Base-by-base conservation (phyloP, 2,329 filamentous ascomycete genomes). In the Tricladium varicosporioides region DNA sequence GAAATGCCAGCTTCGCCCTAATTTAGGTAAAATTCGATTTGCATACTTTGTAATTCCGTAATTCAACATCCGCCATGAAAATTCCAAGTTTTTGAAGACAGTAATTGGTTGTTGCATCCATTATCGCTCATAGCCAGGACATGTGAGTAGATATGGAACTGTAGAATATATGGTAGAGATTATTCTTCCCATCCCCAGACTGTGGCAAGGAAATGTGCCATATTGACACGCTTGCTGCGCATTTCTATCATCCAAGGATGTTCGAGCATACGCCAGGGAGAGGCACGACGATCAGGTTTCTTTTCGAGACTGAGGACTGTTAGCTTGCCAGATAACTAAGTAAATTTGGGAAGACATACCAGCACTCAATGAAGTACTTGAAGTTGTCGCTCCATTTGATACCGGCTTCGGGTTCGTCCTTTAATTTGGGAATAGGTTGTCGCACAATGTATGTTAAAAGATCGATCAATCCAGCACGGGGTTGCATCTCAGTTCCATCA, bases 351-450 rank as follows among this genome's bases (percentile, higher is more conserved):
- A 46, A 15, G 54, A 86, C 91, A 71, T 83, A 97, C 93, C 94
- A 97, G 84, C 92, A 97, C 76, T 97, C 92, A 67, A 99, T 97
- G 68, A 99, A 99, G 73, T 97, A 97, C 74, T 99, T 99, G 76
- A 99, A 97, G 70, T 90, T 96, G 66, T 95, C 90, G 66, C 90
- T 96, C 94, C 94, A 99, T 70, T 87, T 88, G 65, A 99, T 95
- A 58, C 87, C 87, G 65, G 89, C 90, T 32, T 91, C 86, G 0
- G 91, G 90, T 74, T 99, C 94, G 65, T 99, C 94, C 74, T 97
- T 97, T 62, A 99, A 79, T 72, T 92, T 95, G 2, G 94, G 94
- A 58, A 97, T 96, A 2, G 91, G 88, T 72, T 99, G 94, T 64
- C 91, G 87, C 46, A 99, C 94, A 71, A 99, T 99, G 72, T 97